Conservation (phyloP, 1,284 basidiomycete species). For the Amylostereum chailletii region DNA sequence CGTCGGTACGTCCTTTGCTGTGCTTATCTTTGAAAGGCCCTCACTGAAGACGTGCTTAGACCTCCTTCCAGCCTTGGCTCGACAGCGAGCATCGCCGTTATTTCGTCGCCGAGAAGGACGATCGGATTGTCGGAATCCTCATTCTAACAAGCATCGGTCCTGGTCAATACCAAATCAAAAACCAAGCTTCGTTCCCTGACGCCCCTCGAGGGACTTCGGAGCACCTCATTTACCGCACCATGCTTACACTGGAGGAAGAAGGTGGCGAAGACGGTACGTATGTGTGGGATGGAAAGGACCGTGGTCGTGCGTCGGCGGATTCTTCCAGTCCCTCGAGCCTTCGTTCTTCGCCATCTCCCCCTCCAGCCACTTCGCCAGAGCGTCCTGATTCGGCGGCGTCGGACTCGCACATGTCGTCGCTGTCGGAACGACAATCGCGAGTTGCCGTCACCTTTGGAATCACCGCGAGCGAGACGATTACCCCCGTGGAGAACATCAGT, state of each 20-base stretch:
- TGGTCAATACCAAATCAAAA: conserved; percentile 35
- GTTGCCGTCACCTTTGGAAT: conserved; percentile 34
- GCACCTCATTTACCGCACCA: conserved; percentile 30
- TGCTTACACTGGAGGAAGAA: conserved; percentile 27
- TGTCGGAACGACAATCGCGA: neutral
- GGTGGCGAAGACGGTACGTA: neutral
- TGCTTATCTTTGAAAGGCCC: neutral
- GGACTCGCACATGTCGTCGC: conserved; percentile 1
- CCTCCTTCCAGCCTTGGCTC: conserved; percentile 33
- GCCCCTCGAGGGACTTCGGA: conserved; percentile 40
- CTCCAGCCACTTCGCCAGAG: neutral
- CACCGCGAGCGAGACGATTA: conserved; percentile 27
- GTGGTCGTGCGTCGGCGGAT: conserved; percentile 1
- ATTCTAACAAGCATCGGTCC: conserved; percentile 32
- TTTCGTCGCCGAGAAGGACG: conserved; percentile 29
- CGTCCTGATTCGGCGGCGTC: neutral
- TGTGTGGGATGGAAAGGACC: neutral
- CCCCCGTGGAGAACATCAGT: conserved; percentile 29
- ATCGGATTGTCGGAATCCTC: conserved; percentile 27
- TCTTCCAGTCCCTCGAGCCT: conserved; percentile 6
- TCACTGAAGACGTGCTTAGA: conserved; percentile 15
- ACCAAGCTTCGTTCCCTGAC: conserved; percentile 33
- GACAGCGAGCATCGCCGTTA: conserved; percentile 34
- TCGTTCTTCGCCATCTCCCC: conserved; percentile 1
- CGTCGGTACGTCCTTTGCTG: conserved; percentile 21